Percentiles rank a stretch among this genome's conserved stretches.
Conservation (phyloP, 441 rosid genomes). For the Aleurites moluccanus region DNA sequence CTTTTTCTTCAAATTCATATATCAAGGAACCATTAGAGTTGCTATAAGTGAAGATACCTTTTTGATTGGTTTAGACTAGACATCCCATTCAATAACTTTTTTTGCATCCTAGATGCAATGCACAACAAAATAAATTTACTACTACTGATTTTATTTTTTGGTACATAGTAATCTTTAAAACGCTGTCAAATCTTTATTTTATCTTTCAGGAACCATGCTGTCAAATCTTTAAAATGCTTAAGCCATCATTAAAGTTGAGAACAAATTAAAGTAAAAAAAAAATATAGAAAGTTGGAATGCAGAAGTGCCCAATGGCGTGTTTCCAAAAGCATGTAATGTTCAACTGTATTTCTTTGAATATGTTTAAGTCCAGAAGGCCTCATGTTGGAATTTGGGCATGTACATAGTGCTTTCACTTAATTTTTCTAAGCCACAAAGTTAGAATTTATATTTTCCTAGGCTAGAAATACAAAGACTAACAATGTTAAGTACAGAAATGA, state of each 20-base stretch:
- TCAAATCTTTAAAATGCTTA: slow-evolving; percentile 1
- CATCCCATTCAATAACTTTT: neutral
- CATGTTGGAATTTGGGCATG: neutral
- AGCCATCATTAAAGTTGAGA: neutral
- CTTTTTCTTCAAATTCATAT: neutral
- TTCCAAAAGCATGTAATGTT: neutral
- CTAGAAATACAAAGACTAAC: neutral
- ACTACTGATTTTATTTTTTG: neutral
- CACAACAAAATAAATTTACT: too few relatives aligned
- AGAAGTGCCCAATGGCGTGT: neutral
- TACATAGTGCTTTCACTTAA: neutral
- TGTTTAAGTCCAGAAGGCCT: neutral
- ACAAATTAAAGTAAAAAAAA: slow-evolving; percentile 5
- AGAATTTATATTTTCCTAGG: neutral
- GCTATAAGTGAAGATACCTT: neutral
- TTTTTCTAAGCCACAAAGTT: neutral
- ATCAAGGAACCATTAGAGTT: neutral
- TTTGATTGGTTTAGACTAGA: neutral
- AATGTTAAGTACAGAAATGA: neutral
- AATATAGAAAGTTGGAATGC: slow-evolving; percentile 9
- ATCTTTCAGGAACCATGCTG: neutral
- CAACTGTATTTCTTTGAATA: neutral
- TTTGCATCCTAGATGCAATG: neutral
- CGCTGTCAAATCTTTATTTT: too few relatives aligned
- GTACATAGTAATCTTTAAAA: too few relatives aligned